Base-by-base conservation (phyloP, 2,329 filamentous ascomycete genomes). In the Cryphonectria radicalis region DNA sequence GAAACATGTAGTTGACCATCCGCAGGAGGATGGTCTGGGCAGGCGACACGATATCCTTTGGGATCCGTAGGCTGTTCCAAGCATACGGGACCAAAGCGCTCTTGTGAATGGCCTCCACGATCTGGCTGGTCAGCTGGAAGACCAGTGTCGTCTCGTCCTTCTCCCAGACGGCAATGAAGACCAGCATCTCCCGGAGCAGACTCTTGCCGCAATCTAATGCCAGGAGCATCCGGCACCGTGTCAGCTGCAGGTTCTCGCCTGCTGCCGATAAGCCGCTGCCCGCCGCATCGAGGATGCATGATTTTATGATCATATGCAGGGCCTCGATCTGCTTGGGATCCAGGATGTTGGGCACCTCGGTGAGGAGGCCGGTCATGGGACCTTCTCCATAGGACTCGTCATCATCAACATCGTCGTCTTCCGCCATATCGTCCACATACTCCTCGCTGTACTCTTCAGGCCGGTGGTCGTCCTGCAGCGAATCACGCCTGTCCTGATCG, bases 101-200 rank as follows among this genome's bases (percentile, higher is more conserved):
- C 75, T 95, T 92, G 66, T 98, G 90, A 63, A 98, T 93, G 0
- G 95, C 93, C 79, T 97, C 93, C 82, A 98, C 93, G 72, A 98
- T 97, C 81, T 98, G 95, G 62, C 94, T 92, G 81, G 97, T 98
- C 80, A 98, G 93, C 80, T 97, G 95, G 84, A 97, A 98, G 77
- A 98, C 97, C 53, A 97, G 89, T 73, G 97, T 94, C 72, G 95
- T 92, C 79, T 98, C 95, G 57, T 94, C 92, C 77, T 98, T 91
- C 78, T 98, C 95, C 95, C 95, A 98, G 11, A 97, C 95, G 6
- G 95, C 95, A 74, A 98, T 97, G 79, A 98, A 98, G 71, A 98
- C 97, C 60, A 98, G 86, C 77, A 98, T 89, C 80, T 98, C 95
- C 70, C 95, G 88, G 1, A 98, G 85, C 4, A 98, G 85, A 78